Evolutionary conservation across 306 rosid species (phyloP).

Genomic region (Betula pendula): DNA sequence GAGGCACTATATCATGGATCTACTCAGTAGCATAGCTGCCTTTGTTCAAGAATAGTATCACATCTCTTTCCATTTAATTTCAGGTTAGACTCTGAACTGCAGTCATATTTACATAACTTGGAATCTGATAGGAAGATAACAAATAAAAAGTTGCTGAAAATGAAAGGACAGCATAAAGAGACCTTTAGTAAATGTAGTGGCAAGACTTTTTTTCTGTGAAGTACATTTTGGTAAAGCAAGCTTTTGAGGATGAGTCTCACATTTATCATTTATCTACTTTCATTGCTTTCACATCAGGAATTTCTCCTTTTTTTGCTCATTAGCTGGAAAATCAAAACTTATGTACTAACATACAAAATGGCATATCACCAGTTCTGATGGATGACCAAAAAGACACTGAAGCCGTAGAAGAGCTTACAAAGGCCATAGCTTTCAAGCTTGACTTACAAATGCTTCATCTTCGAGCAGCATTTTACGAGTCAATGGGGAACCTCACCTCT

Average conservation of each 20-base stretch:
- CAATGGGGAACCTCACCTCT: slow-evolving; percentile 52
- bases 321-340: slow-evolving; percentile 18
- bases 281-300: not conserved
- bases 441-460: slow-evolving; percentile 87
- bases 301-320: not conserved
- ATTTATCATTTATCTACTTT: not conserved
- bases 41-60: not conserved
- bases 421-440: slow-evolving; percentile 74
- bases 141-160: not conserved
- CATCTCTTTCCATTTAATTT: not conserved
- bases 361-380: slow-evolving; percentile 65
- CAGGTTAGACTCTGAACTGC: not conserved
- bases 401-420: slow-evolving; percentile 74
- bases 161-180: not conserved
- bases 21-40: not conserved
- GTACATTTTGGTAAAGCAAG: not conserved
- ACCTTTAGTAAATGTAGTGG: not conserved
- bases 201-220: not conserved
- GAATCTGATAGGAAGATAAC: not conserved
- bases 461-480: slow-evolving; percentile 78
- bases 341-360: slow-evolving; percentile 27
- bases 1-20: not conserved
- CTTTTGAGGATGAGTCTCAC: not conserved
- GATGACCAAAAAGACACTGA: slow-evolving; percentile 81
- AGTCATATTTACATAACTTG: not conserved